Base-by-base conservation (phyloP, 1,284 basidiomycete genomes). In the Cutaneotrichosporon mucoides region DNA sequence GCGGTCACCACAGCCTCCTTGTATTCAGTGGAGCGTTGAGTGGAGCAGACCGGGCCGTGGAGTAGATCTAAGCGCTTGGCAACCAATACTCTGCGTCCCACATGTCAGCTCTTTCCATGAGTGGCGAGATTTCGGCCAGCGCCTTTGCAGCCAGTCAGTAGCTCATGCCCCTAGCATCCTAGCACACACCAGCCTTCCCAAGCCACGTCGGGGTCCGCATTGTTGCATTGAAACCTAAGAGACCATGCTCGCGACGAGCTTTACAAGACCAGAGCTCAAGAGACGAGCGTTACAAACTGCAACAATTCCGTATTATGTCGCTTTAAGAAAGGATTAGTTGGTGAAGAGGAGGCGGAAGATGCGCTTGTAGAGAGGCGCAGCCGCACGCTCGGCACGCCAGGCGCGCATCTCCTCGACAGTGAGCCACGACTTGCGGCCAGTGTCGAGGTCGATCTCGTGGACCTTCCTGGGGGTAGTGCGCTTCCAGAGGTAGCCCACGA, bases 371-470 rank as follows among this genome's bases (percentile, higher is more conserved):
- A 63, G 52, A 1, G 77, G 77, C 5, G 73, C 73, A 5, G 49
- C 53, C 8, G 57, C 61, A 42, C 73, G 69, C 63, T 75, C 70
- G 24, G 73, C 73, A 6, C 63, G 59, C 15, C 15, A 58, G 1
- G 49, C 53, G 43, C 72, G 63, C 68, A 78, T 73, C 59, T 78
- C 76, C 62, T 79, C 77, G 35, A 73, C 77, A 8, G 75, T 78
- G 54, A 76, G 67, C 75, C 75, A 79, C 12, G 70, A 72, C 64
- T 79, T 79, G 62, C 79, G 69, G 5, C 79, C 79, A 5, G 78
- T 79, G 65, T 79, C 78, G 55, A 80, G 66, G 60, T 80, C 79
- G 58, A 80, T 79, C 57, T 79, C 74, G 55, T 61, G 53, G 0
- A 71, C 72, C 40, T 67, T 68, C 54, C 62, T 61, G 7, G 78